Evolutionary conservation across 192 early-diverging fungal genomes (phyloP).

Genomic region (Jimgerdemannia lactiflua): DNA sequence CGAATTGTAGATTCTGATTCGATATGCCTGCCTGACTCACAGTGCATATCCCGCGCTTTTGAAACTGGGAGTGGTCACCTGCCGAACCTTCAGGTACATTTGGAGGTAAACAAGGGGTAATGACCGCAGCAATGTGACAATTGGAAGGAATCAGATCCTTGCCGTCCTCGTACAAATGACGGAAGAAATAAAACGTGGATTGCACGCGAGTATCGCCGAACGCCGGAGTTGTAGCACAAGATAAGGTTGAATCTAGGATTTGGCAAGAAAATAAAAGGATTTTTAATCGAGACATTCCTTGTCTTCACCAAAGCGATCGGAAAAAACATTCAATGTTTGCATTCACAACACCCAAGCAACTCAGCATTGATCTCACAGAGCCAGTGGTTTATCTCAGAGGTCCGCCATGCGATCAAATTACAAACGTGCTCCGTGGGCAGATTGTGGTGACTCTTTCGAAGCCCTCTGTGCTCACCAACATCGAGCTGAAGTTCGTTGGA

Average conservation of each 20-base stretch:
- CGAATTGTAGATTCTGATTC: not conserved
- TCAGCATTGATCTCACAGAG: constrained; percentile 28
- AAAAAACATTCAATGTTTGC: not conserved
- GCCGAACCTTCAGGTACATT: not conserved
- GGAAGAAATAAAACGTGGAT: not conserved
- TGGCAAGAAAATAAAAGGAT: not conserved
- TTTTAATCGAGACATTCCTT: no score
- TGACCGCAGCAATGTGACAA: not conserved
- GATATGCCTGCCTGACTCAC: not conserved
- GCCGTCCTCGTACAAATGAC: not conserved
- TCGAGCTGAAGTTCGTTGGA: constrained; percentile 23
- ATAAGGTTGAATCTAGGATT: not conserved
- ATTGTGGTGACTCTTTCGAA: constrained; percentile 19
- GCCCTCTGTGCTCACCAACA: constrained; percentile 8
- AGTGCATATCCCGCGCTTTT: not conserved
- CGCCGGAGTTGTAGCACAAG: not conserved
- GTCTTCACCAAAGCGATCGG: not conserved
- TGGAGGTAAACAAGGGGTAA: not conserved
- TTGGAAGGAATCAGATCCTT: not conserved
- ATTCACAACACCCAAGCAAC: constrained; percentile 3
- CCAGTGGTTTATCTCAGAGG: constrained; percentile 24
- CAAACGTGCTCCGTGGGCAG: constrained; percentile 20
- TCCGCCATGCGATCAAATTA: constrained; percentile 4
- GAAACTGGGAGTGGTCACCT: not conserved
- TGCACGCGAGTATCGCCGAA: not conserved